phyloP scores from a whole-genome alignment of 2,329 filamentous ascomycete species.

The Cytospora piceae region DNA sequence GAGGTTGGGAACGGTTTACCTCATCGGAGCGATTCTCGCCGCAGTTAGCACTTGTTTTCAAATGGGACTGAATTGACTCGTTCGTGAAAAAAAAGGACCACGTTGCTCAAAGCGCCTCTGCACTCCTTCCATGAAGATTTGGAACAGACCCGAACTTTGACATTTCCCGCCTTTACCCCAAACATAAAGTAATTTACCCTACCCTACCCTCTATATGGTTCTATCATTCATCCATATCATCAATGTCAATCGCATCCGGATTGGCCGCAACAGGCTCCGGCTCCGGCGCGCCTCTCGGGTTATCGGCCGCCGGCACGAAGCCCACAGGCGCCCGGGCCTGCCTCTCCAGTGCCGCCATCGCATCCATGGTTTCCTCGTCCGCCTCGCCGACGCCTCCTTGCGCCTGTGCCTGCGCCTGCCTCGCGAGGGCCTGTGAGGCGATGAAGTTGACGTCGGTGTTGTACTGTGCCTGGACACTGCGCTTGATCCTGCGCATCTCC shows the following conservation, averaged over 20 bases:
- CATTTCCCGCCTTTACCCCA: conserved; percentile 2
- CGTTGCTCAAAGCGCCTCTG: conserved; percentile 1
- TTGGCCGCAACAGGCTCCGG: conserved; percentile 61
- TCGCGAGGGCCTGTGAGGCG: conserved; percentile 88
- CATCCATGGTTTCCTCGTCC: conserved; percentile 66
- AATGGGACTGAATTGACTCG: conserved; percentile 24
- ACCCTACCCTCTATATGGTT: conserved; percentile 13
- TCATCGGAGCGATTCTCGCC: neutral
- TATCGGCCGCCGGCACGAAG: conserved; percentile 86
- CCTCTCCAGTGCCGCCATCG: conserved; percentile 86
- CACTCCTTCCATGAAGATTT: neutral
- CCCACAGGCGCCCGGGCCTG: conserved; percentile 87
- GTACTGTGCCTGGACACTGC: conserved; percentile 96
- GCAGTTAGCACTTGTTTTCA: conserved; percentile 1
- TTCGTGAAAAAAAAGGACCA: conserved; percentile 8
- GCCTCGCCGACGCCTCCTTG: conserved; percentile 48
- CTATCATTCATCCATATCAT: conserved; percentile 67
- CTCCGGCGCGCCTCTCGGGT: conserved; percentile 60
- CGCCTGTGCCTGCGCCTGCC: conserved; percentile 63
- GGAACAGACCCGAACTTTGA: conserved; percentile 2
- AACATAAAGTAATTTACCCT: conserved; percentile 3
- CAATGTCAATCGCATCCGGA: conserved; percentile 83
- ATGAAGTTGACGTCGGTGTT: conserved; percentile 99
- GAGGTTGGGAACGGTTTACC: neutral
- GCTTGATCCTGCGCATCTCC: conserved; percentile 97